Evolutionary conservation across 2,329 filamentous ascomycete species (phyloP), one percentile per base, ranked within the genome.

Genomic region (Botryosphaeria dothidea): DNA sequence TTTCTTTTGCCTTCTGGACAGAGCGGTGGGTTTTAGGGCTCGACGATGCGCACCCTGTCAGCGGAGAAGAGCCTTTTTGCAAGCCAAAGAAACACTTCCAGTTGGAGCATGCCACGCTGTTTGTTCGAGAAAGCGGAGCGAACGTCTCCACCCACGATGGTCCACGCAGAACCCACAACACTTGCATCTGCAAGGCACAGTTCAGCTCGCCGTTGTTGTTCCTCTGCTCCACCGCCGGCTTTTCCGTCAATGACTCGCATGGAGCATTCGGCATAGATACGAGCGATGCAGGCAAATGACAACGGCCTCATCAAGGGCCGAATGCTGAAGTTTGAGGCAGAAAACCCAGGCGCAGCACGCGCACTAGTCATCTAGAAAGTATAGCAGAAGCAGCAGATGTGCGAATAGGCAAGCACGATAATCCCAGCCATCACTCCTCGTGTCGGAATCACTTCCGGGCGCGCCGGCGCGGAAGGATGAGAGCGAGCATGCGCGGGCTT

Each of bases 81-180:
- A 34, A 21, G 49, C 49, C 13, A 34, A 52, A 21, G 49, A 34
- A 34, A 52, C 49, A 21, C 49, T 52, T 52, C 49, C 49, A 52
- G 49, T 52, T 52, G 49, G 49, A 52, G 49, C 27, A 52, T 52
- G 49, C 49, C 49, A 52, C 49, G 49, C 49, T 52, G 49, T 34
- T 34, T 34, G 27, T 13, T 52, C 29, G 49, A 52, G 49, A 52
- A 34, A 41, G 38, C 38, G 38, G 38, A 41, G 17, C 11, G 4
- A 41, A 41, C 4, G 5, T n/a, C 38, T 13, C 38, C 38, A n/a
- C 38, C 38, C 4, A 17, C 9, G 38, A 43, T 21, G 43, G 2
- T 23, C 43, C 43, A 46, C 43, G 7, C 4, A 34, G 49, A 34
- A n/a, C 21, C 38, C 41, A 34, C 56, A 60, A 7, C 23, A 21